These are phyloP conservation scores for Paraurostyla sp. DNA, from an alignment of 73 alveolate species.

Conservation along the genomic window DNA sequence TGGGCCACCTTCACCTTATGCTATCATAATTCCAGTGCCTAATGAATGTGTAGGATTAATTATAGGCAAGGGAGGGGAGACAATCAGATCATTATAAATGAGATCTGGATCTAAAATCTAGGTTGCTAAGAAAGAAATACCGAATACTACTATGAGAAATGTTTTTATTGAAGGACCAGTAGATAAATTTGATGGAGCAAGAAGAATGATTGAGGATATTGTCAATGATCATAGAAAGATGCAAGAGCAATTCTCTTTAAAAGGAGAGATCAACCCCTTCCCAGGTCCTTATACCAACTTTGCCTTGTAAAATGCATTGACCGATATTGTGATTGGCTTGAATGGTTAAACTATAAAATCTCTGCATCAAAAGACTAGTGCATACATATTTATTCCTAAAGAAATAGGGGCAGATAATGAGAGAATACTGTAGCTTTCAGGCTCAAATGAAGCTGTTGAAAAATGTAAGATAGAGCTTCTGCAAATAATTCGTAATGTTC, in stretches of 20 bases:
- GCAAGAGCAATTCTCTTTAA: conserved; percentile 38
- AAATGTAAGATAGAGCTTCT: conserved; percentile 8
- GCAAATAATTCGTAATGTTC: neutral
- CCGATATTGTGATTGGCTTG: conserved; percentile 81
- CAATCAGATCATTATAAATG: conserved; percentile 80
- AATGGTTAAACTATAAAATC: conserved; percentile 86
- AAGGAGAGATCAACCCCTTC: conserved; percentile 86
- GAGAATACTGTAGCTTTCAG: conserved; percentile 59
- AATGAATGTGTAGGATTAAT: conserved; percentile 94
- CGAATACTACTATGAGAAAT: conserved; percentile 90
- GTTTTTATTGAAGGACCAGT: conserved; percentile 96
- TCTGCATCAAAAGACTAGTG: conserved; percentile 79
- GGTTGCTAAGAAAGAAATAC: conserved; percentile 88
- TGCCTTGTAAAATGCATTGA: conserved; percentile 83
- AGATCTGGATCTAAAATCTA: conserved; percentile 86
- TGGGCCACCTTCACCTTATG: conserved; percentile 94
- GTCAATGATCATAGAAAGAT: conserved; percentile 91
- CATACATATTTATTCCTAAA: conserved; percentile 83
- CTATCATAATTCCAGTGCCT: conserved; percentile 85
- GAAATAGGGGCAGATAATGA: conserved; percentile 11
- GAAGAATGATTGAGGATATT: conserved; percentile 85
- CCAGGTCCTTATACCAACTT: conserved; percentile 89
- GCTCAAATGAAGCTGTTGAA: neutral
- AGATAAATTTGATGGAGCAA: conserved; percentile 89
- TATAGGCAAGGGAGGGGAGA: conserved; percentile 92